Evolutionary conservation across 768 basidiomycete species (phyloP).

Genomic region (Lactarius evosmus): DNA sequence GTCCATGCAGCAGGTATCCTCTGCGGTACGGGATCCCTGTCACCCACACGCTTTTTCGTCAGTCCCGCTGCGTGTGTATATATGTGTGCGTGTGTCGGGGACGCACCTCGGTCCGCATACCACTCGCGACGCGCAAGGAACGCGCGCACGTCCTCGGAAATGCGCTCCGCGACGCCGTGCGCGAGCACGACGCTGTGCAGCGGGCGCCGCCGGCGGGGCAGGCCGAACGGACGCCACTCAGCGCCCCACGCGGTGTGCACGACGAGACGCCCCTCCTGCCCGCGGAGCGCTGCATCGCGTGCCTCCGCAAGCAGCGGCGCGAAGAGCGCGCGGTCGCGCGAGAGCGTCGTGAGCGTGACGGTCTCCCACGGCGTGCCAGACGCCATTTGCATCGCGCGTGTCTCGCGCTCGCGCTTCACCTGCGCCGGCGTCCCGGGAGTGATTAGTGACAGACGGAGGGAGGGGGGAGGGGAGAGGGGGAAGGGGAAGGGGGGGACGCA

Average conservation of each 20-base stretch:
- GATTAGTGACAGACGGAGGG: too few species aligned
- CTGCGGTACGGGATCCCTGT: conserved; percentile 95
- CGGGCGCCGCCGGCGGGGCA: conserved; percentile 82
- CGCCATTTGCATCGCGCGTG: conserved; percentile 85
- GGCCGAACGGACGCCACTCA: conserved; percentile 95
- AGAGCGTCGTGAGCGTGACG: conserved; percentile 88
- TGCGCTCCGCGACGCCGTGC: conserved; percentile 74
- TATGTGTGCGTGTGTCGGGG: too few species aligned
- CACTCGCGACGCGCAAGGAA: conserved; percentile 84
- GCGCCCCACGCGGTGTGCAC: conserved; percentile 96
- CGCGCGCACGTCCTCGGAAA: conserved; percentile 75
- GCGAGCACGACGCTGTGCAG: conserved; percentile 86
- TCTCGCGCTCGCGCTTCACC: conserved; percentile 95
- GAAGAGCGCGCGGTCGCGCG: conserved; percentile 80
- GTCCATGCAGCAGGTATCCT: conserved; percentile 92
- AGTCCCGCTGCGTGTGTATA: too few species aligned
- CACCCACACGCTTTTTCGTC: conserved; percentile 13
- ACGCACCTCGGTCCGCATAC: conserved; percentile 93
- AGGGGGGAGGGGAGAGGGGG: too few species aligned
- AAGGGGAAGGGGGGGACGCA: conserved; percentile 34
- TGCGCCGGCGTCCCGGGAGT: too few species aligned
- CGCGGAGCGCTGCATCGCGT: conserved; percentile 79
- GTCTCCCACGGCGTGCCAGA: conserved; percentile 98
- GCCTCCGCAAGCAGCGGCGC: conserved; percentile 81
- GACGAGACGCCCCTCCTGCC: conserved; percentile 90